phyloP scores from a whole-genome alignment of 495 filamentous ascomycete genomes.

The Penicillium crystallinum region DNA sequence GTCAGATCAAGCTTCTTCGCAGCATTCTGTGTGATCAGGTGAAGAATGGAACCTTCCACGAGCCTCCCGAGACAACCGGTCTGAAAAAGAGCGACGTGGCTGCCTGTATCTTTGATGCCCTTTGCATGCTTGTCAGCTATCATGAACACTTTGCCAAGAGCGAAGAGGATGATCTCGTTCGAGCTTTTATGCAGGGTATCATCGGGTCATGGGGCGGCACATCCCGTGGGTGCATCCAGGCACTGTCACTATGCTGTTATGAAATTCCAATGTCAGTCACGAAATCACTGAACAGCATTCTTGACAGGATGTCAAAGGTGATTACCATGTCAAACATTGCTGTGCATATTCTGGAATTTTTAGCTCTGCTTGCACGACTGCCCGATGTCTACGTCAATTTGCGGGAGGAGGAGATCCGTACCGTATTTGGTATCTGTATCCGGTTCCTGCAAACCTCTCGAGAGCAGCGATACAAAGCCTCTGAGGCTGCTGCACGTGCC shows the following conservation, averaged over 20 bases:
- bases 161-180: slow-evolving; percentile 85
- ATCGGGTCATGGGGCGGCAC: slow-evolving; percentile 76
- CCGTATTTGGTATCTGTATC: slow-evolving; percentile 90
- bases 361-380: slow-evolving; percentile 78
- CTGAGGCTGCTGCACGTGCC: slow-evolving; percentile 27
- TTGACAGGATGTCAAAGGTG: slow-evolving; percentile 89
- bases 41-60: slow-evolving; percentile 64
- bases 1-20: slow-evolving; percentile 72
- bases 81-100: slow-evolving; percentile 84
- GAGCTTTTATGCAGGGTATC: slow-evolving; percentile 75
- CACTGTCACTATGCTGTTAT: slow-evolving; percentile 86
- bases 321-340: slow-evolving; percentile 88
- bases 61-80: slow-evolving; percentile 66
- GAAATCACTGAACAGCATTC: slow-evolving; percentile 73
- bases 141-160: slow-evolving; percentile 76
- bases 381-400: slow-evolving; percentile 84
- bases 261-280: slow-evolving; percentile 80
- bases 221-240: slow-evolving; percentile 88
- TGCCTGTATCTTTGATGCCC: slow-evolving; percentile 76
- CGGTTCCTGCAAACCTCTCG: slow-evolving; percentile 77
- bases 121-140: slow-evolving; percentile 83
- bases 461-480: slow-evolving; percentile 45
- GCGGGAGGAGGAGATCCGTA: slow-evolving; percentile 79
- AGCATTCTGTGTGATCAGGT: slow-evolving; percentile 76
- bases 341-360: slow-evolving; percentile 90